Evolutionary conservation across 352 stramenopile genomes (phyloP).

Genomic region (Globisporangium mamillatum): DNA sequence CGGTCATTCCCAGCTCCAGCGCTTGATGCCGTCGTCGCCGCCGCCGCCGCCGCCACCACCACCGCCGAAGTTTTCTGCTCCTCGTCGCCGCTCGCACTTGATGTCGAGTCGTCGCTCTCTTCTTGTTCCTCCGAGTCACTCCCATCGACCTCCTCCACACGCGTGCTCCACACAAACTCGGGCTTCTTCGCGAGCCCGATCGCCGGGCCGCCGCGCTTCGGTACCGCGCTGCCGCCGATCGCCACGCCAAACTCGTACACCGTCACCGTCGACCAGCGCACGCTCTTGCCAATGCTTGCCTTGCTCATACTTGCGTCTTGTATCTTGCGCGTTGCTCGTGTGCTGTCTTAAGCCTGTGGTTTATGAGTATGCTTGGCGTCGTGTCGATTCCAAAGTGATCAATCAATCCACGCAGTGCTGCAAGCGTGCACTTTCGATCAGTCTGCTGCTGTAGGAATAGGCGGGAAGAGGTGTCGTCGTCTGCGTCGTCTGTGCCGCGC

Average conservation of each 20-base stretch:
- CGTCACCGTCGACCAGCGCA: conserved; percentile 57
- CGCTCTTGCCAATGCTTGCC: conserved; percentile 29
- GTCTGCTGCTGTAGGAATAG: background rate
- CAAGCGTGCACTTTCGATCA: background rate
- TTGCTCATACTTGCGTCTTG: background rate
- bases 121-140: conserved; percentile 18
- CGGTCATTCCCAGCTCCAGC: conserved; percentile 1
- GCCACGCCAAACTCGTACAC: conserved; percentile 66
- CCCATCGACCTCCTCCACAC: conserved; percentile 34
- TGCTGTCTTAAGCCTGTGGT: background rate
- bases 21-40: background rate
- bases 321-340: background rate
- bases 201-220: conserved; percentile 42
- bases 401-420: background rate
- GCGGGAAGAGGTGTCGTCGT: background rate
- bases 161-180: conserved; percentile 41
- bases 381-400: conserved; percentile 6
- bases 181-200: conserved; percentile 45
- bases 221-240: conserved; percentile 49
- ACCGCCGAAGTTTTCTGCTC: conserved; percentile 3
- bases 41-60: background rate
- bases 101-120: background rate
- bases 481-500: background rate
- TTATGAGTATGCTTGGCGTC: background rate
- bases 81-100: background rate